A percentile compares a stretch with the other conserved stretches of the same genome.
Evolutionary conservation across 805 yeast species (phyloP).

Genomic region (Metschnikowia shivogae): DNA sequence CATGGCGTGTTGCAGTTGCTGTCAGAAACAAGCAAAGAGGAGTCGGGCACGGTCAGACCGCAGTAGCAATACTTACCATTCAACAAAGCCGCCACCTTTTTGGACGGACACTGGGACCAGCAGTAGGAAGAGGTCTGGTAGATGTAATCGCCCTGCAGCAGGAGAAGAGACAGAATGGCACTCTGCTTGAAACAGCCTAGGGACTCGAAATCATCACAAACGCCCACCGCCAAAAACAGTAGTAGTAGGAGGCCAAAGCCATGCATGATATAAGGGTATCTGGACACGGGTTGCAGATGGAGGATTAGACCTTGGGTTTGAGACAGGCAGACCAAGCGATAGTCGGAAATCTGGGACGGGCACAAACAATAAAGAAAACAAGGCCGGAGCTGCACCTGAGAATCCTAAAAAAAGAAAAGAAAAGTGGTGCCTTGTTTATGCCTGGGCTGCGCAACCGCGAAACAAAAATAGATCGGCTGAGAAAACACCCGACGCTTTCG

Average conservation of each 20-base stretch:
- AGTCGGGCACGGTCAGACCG: slow-evolving; percentile 45
- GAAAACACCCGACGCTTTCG: background rate
- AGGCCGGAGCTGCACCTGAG: background rate
- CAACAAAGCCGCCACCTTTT: slow-evolving; percentile 32
- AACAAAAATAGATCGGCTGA: slow-evolving; percentile 1
- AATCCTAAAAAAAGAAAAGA: slow-evolving; percentile 1
- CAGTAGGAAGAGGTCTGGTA: slow-evolving; percentile 64
- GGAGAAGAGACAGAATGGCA: slow-evolving; percentile 22
- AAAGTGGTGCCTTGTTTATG: slow-evolving; percentile 4
- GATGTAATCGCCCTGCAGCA: slow-evolving; percentile 44
- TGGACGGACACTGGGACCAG: slow-evolving; percentile 40
- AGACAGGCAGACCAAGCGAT: background rate
- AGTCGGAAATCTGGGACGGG: background rate
- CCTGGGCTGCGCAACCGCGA: slow-evolving; percentile 4
- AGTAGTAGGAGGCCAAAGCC: slow-evolving; percentile 7
- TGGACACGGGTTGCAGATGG: background rate
- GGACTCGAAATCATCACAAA: slow-evolving; percentile 10
- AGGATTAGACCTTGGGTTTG: too few relatives aligned
- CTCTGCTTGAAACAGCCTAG: slow-evolving; percentile 16
- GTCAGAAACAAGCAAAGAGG: slow-evolving; percentile 10
- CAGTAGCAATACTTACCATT: slow-evolving; percentile 63
- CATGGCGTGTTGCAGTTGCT: slow-evolving; percentile 37
- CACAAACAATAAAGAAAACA: background rate
- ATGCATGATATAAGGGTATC: background rate
- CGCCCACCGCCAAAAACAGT: slow-evolving; percentile 7